A percentile compares a stretch with the other conserved stretches of the same genome.
Conservation (phyloP, 805 yeast genomes). For the Wickerhamiella australiensis region DNA sequence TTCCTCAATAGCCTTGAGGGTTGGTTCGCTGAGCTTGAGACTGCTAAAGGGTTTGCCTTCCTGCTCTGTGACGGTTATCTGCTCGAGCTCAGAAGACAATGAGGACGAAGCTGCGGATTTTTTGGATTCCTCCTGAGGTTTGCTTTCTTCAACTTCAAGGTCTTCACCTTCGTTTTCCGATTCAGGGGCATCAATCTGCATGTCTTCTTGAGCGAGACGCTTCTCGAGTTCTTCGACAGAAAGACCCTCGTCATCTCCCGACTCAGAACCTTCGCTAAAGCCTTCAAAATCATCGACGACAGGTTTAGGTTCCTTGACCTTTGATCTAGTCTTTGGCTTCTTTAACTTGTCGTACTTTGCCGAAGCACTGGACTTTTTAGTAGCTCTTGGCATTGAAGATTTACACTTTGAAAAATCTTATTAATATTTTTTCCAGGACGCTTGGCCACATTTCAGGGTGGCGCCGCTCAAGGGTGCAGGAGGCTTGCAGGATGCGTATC, state of each 20-base stretch:
- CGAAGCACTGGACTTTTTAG: neutral
- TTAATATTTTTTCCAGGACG: neutral
- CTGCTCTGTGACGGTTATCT: constrained; percentile 16
- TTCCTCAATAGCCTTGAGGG: constrained; percentile 63
- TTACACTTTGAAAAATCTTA: neutral
- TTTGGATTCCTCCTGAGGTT: constrained; percentile 13
- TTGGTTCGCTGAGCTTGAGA: constrained; percentile 65
- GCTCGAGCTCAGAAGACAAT: constrained; percentile 10
- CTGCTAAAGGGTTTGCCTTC: constrained; percentile 32
- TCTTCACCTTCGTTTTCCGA: constrained; percentile 25
- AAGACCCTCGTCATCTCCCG: constrained; percentile 15
- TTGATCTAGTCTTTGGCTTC: neutral
- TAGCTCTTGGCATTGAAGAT: constrained; percentile 5
- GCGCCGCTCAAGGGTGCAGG: neutral
- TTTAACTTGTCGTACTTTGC: constrained; percentile 1
- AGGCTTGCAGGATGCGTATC: neutral
- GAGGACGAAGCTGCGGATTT: constrained; percentile 2
- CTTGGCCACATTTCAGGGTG: neutral
- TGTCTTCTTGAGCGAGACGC: constrained; percentile 18
- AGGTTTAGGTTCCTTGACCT: neutral
- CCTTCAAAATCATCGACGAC: constrained; percentile 6
- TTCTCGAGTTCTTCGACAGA: constrained; percentile 20
- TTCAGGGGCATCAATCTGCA: constrained; percentile 22
- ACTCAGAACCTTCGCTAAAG: neutral
- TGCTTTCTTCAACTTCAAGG: constrained; percentile 21